Conservation (phyloP, 192 early-diverging fungal genomes). For the Dissophora ornata region DNA sequence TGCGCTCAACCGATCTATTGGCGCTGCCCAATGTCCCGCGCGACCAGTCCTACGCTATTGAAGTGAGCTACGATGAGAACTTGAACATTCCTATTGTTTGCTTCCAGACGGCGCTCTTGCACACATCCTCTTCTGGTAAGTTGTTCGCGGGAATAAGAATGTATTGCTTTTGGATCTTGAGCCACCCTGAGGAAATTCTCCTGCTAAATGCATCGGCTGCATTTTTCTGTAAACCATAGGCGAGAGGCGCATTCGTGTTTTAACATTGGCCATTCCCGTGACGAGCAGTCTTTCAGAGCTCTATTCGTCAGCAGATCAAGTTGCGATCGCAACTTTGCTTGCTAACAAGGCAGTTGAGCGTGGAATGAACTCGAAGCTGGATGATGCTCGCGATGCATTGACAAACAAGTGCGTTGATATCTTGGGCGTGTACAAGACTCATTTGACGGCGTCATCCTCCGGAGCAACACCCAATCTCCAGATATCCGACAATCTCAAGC, state of each 20-base stretch:
- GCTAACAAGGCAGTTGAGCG: constrained; percentile 93
- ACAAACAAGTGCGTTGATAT: constrained; percentile 89
- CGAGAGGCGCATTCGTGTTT: constrained; percentile 93
- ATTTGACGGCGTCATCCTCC: constrained; percentile 72
- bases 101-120: constrained; percentile 94
- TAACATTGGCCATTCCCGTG: constrained; percentile 90
- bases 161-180: too few relatives aligned
- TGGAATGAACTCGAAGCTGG: constrained; percentile 83
- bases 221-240: constrained; percentile 11
- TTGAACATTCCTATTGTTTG: constrained; percentile 78
- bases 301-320: constrained; percentile 84
- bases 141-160: too few relatives aligned
- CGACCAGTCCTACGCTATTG: constrained; percentile 90
- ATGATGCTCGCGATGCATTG: constrained; percentile 94
- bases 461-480: constrained; percentile 85
- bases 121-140: constrained; percentile 80
- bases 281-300: constrained; percentile 83
- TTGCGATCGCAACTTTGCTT: constrained; percentile 83
- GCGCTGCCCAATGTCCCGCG: constrained; percentile 93
- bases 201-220: too few relatives aligned
- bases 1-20: constrained; percentile 92
- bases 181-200: too few relatives aligned
- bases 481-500: constrained; percentile 83
- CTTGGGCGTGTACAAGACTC: constrained; percentile 88
- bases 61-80: constrained; percentile 81